Base-by-base conservation (phyloP, 1,139 yeast genomes). In the Lipomyces yarrowii region DNA sequence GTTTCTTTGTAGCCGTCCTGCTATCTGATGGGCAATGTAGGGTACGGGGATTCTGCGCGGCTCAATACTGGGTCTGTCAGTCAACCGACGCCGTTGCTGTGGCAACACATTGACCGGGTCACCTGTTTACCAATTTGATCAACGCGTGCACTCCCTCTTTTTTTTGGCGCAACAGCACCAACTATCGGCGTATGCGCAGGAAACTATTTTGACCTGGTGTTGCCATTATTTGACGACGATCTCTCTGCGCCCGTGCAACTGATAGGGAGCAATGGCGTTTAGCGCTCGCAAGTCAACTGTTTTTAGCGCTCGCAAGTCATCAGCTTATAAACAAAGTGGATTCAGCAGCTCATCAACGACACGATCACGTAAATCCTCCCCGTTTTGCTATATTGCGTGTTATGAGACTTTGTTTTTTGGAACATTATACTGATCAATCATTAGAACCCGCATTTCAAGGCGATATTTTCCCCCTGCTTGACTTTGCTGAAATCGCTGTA, bases 401-500 rank as follows among this genome's bases (percentile, higher is more conserved):
- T 42, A 10, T 5, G 15, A 8, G 51, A n/a, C 37, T 10, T 30
- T 1, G 13, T 7, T 23, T 7, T 23, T 61, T 48, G 23, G 7
- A n/a, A 18, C 18, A 23, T 13, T 33, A 13, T 33, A 6, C 56
- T 57, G 56, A 10, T 18, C 18, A 18, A 53, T 15, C 7, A 8
- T 26, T 26, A 65, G 68, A 65, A n/a, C 61, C 62, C 1, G 32
- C 68, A 5, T 64, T 64, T 21, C 70, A 71, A 39, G 73, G 70
- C 26, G 78, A 76, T 62, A 71, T 81, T 3, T 90, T 90, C 74
- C 96, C 96, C 0, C 74, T 89, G 10, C 80, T 91, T 42, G 92
- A 88, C 60, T 76, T 84, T 46, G 79, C 83, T 57, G 96, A 91
- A 74, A 81, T 90, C 37, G 83, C 87, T 1, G 78, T 82, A 15